Evolutionary conservation across 352 stramenopile genomes (phyloP), one percentile per base, ranked within the genome.

Genomic region (Pythium biforme): DNA sequence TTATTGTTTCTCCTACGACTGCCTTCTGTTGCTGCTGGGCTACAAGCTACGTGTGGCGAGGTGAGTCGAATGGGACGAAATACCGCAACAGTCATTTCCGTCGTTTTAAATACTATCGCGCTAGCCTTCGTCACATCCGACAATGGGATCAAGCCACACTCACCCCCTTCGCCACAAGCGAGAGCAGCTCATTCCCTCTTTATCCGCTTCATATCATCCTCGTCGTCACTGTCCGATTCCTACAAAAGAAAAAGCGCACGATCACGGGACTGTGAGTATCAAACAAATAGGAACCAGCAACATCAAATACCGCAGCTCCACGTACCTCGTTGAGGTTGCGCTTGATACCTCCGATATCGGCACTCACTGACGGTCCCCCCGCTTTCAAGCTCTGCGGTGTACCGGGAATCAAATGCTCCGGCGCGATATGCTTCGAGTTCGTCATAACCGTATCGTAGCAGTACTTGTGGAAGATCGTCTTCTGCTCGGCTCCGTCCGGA

Each of bases 401-500:
- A 41, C 62, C 71, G 39, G 84, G 84, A 46, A 93, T 90, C 59
- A 93, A 58, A 73, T 92, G 82, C 57, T 83, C 80, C 4, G 73
- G 59, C 20, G 82, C 90, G 25, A 93, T 83, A n/a, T 84, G 68
- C 68, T 90, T 90, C 33, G 85, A 92, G 59, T 93, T 91, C 11
- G 81, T 61, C 59, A 92, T 85, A 23, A 92, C 86, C 9, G 84
- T 90, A 43, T 95, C 86, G 63, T 92, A 93, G 58, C 86, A 95
- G 55, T 93, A 94, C 72, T 94, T 94, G 81, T 95, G 86, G 64
- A 95, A 94, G 48, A 95, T 95, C 4, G 85, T 93, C 40, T 86
- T 72, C 14, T 89, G 72, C 53, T 80, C 73, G 19, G 63, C 53
- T 22, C 75, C 73, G 15, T 73, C 62, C 0, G 68, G 57, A 47